phyloP scores from a whole-genome alignment of 768 basidiomycete species.

The Lactarius akahatsu region DNA sequence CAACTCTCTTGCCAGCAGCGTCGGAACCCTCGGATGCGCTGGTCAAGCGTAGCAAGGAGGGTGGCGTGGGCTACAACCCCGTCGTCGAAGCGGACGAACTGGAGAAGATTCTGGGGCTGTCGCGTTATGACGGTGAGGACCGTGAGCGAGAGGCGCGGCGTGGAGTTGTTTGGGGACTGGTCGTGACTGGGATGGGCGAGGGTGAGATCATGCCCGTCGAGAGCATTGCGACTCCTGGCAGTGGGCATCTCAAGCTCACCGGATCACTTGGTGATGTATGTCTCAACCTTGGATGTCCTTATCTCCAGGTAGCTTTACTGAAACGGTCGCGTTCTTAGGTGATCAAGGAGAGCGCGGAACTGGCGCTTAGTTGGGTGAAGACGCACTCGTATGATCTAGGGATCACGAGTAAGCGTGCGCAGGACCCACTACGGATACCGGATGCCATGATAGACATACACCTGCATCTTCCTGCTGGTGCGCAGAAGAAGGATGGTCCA shows the following conservation, averaged over 20 bases:
- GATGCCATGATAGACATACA: constrained; percentile 74
- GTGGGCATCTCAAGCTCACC: constrained; percentile 71
- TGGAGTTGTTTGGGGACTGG: constrained; percentile 82
- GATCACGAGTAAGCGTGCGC: constrained; percentile 64
- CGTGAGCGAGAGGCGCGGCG: constrained; percentile 67
- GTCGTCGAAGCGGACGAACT: constrained; percentile 67
- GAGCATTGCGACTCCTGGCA: constrained; percentile 74
- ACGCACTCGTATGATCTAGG: constrained; percentile 77
- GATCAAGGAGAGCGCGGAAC: constrained; percentile 87
- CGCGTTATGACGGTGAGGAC: constrained; percentile 79
- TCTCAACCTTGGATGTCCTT: constrained; percentile 5
- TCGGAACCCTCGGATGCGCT: background rate
- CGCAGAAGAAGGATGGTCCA: constrained; percentile 92
- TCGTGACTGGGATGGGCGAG: constrained; percentile 89
- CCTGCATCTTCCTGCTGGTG: constrained; percentile 84
- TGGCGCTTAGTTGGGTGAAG: constrained; percentile 93
- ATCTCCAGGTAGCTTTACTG: too few species aligned
- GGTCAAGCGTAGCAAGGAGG: background rate
- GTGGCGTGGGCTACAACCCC: constrained; percentile 46
- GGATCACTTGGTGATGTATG: constrained; percentile 79
- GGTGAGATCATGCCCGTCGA: constrained; percentile 86
- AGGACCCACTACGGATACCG: constrained; percentile 74
- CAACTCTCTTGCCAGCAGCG: background rate
- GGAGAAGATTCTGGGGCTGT: constrained; percentile 81
- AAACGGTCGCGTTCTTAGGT: constrained; percentile 44